Evolutionary conservation across 306 rosid genomes (phyloP).

Genomic region (Quillaja saponaria): DNA sequence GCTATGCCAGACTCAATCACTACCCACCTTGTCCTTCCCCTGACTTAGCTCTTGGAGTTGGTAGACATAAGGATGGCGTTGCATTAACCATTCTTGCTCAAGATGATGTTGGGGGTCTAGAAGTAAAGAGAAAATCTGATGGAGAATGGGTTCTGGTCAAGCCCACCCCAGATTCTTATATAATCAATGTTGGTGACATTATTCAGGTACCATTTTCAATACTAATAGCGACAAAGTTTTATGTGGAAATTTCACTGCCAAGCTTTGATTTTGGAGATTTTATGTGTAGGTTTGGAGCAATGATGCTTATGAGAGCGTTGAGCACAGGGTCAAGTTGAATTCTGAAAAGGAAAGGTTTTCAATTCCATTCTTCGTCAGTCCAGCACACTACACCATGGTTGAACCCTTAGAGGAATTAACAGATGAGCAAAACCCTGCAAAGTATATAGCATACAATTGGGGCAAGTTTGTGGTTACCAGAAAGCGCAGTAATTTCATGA

Average conservation of each 20-base stretch:
- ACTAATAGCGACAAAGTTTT: neutral
- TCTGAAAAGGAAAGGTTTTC: conserved; percentile 48
- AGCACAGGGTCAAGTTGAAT: conserved; percentile 59
- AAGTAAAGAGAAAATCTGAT: conserved; percentile 60
- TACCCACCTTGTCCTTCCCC: conserved; percentile 83
- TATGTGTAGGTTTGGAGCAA: conserved; percentile 60
- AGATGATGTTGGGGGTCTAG: conserved; percentile 71
- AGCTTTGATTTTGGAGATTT: neutral
- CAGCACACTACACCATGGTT: conserved; percentile 34
- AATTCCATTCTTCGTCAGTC: conserved; percentile 52
- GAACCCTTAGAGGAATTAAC: conserved; percentile 46
- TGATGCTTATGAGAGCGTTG: conserved; percentile 54
- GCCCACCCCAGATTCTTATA: conserved; percentile 60
- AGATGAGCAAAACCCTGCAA: conserved; percentile 35
- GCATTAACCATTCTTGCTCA: conserved; percentile 75
- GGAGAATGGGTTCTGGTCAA: conserved; percentile 71
- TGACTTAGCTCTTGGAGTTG: conserved; percentile 77
- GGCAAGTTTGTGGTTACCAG: conserved; percentile 37
- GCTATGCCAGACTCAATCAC: conserved; percentile 56
- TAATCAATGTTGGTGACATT: conserved; percentile 70
- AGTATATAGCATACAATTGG: conserved; percentile 39
- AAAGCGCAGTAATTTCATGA: conserved; percentile 32
- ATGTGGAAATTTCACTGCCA: neutral
- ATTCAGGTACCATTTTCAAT: conserved; percentile 50
- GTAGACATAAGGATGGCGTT: conserved; percentile 75